These are phyloP conservation scores for Jackrogersella multiformis DNA, from an alignment of 495 filamentous ascomycete genomes.

Conservation along the genomic window DNA sequence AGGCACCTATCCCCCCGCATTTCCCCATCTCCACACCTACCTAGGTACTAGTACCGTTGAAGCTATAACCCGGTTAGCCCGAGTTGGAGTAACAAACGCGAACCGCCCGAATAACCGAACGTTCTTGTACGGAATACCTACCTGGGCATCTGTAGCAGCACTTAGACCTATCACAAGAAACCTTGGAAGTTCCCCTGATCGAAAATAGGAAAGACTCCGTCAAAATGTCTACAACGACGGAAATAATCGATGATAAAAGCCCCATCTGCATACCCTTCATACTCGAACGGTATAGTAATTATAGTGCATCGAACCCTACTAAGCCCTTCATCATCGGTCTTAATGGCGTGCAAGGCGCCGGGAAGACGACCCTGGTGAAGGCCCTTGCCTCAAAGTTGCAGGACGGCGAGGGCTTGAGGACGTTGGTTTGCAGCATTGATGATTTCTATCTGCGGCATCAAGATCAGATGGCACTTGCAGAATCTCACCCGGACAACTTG, in stretches of 20 bases:
- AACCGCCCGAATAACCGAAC: conserved; percentile 34
- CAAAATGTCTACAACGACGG: conserved; percentile 36
- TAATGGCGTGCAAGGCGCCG: conserved; percentile 82
- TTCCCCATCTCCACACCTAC: conserved; percentile 36
- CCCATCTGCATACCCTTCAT: conserved; percentile 87
- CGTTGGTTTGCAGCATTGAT: conserved; percentile 85
- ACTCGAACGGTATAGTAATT: conserved; percentile 66
- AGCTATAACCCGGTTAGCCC: conserved; percentile 3
- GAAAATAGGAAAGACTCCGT: neutral
- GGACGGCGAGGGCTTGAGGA: conserved; percentile 71
- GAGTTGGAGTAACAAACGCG: conserved; percentile 2
- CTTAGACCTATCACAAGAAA: conserved; percentile 22
- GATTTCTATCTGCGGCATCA: conserved; percentile 85
- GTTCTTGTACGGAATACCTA: conserved; percentile 3
- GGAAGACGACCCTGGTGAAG: conserved; percentile 88
- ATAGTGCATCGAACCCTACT: conserved; percentile 53
- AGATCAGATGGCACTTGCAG: conserved; percentile 74
- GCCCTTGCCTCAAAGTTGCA: conserved; percentile 72
- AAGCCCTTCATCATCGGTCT: conserved; percentile 67
- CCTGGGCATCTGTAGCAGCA: conserved; percentile 12
- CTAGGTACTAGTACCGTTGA: no score
- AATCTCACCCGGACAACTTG: conserved; percentile 71
- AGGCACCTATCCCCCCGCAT: conserved; percentile 36
- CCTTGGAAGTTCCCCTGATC: neutral
- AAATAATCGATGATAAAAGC: conserved; percentile 86